phyloP scores from a whole-genome alignment of 1,284 basidiomycete genomes.

The Malassezia pachydermatis region DNA sequence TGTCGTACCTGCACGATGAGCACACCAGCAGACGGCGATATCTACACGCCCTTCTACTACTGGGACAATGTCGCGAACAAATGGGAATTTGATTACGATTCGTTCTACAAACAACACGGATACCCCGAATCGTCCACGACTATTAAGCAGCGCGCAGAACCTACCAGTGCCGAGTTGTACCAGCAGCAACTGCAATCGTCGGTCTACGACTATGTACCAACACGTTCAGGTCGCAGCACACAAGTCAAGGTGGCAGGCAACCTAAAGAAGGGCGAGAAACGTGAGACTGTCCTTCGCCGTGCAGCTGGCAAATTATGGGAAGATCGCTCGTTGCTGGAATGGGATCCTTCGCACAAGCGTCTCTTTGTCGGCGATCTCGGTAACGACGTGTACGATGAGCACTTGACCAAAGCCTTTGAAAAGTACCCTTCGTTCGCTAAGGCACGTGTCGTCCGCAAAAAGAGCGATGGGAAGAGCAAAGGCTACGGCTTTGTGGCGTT shows the following conservation, averaged over 20 bases:
- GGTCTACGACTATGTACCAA: constrained; percentile 15
- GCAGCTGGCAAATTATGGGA: constrained; percentile 95
- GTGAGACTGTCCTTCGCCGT: constrained; percentile 85
- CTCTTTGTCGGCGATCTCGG: constrained; percentile 96
- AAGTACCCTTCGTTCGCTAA: constrained; percentile 86
- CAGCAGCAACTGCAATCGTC: constrained; percentile 18
- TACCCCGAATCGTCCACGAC: constrained; percentile 16
- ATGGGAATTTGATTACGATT: constrained; percentile 45
- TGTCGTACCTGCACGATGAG: neutral
- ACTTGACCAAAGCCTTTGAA: constrained; percentile 74
- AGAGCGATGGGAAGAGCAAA: constrained; percentile 71
- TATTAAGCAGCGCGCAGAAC: constrained; percentile 19
- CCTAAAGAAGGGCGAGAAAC: constrained; percentile 71
- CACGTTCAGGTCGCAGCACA: constrained; percentile 4
- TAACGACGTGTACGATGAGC: constrained; percentile 93
- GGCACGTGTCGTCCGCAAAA: constrained; percentile 85
- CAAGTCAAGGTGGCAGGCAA: constrained; percentile 29
- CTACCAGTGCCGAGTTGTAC: constrained; percentile 16
- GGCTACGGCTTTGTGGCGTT: constrained; percentile 90
- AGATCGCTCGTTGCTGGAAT: constrained; percentile 89
- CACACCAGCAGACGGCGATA: constrained; percentile 19
- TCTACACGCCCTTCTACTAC: constrained; percentile 46
- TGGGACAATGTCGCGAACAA: constrained; percentile 38
- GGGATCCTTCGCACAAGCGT: constrained; percentile 97
- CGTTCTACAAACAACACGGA: constrained; percentile 37